phyloP scores from a whole-genome alignment of 768 basidiomycete genomes.

The Chalciporus piperatus region DNA sequence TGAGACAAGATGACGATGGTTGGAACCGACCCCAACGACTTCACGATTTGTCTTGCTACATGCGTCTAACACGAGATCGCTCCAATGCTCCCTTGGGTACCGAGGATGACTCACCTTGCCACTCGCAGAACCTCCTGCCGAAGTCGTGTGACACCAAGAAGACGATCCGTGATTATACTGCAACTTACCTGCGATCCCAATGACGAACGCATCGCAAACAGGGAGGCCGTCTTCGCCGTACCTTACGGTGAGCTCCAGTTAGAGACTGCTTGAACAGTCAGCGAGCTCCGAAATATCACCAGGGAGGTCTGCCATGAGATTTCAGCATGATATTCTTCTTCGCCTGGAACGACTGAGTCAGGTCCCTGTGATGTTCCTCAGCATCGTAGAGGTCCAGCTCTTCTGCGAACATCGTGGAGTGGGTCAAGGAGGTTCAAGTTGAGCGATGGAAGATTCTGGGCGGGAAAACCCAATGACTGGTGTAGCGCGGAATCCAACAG shows the following conservation, averaged over 20 bases:
- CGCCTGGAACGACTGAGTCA: slow-evolving; percentile 23
- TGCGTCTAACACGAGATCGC: slow-evolving; percentile 55
- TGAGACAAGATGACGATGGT: slow-evolving; percentile 91
- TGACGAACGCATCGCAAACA: slow-evolving; percentile 74
- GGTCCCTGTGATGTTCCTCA: slow-evolving; percentile 16
- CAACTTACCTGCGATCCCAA: slow-evolving; percentile 72
- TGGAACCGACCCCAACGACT: slow-evolving; percentile 77
- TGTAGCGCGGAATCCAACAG: background rate
- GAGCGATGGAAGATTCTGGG: slow-evolving; percentile 1
- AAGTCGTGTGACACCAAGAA: background rate
- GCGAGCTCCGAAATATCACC: slow-evolving; percentile 41
- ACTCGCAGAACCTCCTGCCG: slow-evolving; percentile 77
- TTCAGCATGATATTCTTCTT: slow-evolving; percentile 77
- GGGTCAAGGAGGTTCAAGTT: background rate
- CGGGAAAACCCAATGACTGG: background rate
- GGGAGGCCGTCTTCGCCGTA: slow-evolving; percentile 74
- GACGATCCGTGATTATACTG: slow-evolving; percentile 2
- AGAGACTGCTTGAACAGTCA: slow-evolving; percentile 11
- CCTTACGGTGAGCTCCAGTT: slow-evolving; percentile 41
- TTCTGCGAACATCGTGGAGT: slow-evolving; percentile 26
- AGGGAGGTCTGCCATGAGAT: slow-evolving; percentile 84
- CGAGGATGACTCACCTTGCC: slow-evolving; percentile 60
- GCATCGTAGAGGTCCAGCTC: slow-evolving; percentile 22
- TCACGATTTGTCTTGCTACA: slow-evolving; percentile 80
- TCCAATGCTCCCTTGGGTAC: background rate